phyloP scores from a whole-genome alignment of 1,139 yeast species.

The Hyphopichia burtonii region DNA sequence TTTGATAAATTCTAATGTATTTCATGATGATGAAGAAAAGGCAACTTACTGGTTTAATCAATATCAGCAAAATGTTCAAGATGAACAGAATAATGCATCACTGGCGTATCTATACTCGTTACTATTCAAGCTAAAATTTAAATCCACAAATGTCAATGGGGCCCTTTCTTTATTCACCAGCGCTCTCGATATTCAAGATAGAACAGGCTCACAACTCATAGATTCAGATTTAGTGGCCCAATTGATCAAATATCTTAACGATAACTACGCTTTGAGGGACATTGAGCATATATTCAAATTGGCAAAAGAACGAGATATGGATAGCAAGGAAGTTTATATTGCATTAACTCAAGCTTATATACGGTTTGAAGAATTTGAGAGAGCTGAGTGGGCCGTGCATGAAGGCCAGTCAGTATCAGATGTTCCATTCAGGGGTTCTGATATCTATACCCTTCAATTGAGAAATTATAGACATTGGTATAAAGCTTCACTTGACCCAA shows the following conservation, averaged over 20 bases:
- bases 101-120: slow-evolving; percentile 37
- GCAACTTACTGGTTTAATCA: slow-evolving; percentile 26
- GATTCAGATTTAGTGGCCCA: slow-evolving; percentile 14
- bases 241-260: slow-evolving; percentile 20
- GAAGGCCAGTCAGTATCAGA: slow-evolving; percentile 28
- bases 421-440: slow-evolving; percentile 30
- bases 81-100: slow-evolving; percentile 24
- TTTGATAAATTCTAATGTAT: slow-evolving; percentile 47
- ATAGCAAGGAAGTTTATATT: slow-evolving; percentile 14
- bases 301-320: slow-evolving; percentile 17
- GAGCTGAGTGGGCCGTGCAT: slow-evolving; percentile 29
- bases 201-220: slow-evolving; percentile 15
- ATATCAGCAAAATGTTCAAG: slow-evolving; percentile 14
- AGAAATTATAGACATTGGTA: slow-evolving; percentile 33
- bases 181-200: slow-evolving; percentile 22
- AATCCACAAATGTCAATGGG: slow-evolving; percentile 31
- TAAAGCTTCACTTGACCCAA: slow-evolving; percentile 6
- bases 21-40: slow-evolving; percentile 43
- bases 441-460: slow-evolving; percentile 29
- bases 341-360: slow-evolving; percentile 28
- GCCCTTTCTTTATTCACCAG: slow-evolving; percentile 43
- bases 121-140: slow-evolving; percentile 40
- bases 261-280: slow-evolving; percentile 22
- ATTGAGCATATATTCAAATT: slow-evolving; percentile 19
- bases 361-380: slow-evolving; percentile 28